Conservation (phyloP, 495 filamentous ascomycete genomes). For the Neurospora sp. region DNA sequence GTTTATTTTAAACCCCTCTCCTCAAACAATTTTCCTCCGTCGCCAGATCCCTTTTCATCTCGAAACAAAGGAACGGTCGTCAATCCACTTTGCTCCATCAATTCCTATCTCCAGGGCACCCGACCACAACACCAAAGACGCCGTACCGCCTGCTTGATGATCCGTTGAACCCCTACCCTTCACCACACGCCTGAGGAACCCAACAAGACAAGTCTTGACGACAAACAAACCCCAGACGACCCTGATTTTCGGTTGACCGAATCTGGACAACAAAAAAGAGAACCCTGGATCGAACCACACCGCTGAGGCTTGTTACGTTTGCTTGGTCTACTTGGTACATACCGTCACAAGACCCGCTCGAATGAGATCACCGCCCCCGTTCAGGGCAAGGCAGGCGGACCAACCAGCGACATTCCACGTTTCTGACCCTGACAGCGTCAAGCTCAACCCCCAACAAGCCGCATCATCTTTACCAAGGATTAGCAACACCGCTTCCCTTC, state of each 20-base stretch:
- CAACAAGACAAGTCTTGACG: no score
- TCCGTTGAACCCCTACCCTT: not conserved
- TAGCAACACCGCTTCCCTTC: not conserved
- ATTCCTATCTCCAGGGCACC: not conserved
- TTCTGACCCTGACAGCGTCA: not conserved
- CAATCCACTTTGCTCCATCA: not conserved
- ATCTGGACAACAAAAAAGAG: not conserved
- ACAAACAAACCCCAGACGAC: not conserved
- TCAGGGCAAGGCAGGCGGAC: not conserved
- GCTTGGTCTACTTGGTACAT: not conserved
- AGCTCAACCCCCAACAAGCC: not conserved
- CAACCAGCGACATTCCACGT: not conserved
- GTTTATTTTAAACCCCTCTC: not conserved
- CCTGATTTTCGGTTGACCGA: not conserved
- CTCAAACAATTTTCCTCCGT: not conserved
- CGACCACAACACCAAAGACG: not conserved
- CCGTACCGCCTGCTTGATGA: not conserved
- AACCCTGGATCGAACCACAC: not conserved
- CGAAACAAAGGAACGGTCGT: not conserved
- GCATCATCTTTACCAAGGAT: not conserved
- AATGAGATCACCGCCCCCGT: not conserved
- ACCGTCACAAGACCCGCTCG: not conserved
- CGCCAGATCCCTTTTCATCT: not conserved
- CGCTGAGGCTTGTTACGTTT: not conserved
- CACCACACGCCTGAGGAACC: not conserved